phyloP scores from a whole-genome alignment of 2,329 filamentous ascomycete genomes.

The Colletotrichum cordylinicola region DNA sequence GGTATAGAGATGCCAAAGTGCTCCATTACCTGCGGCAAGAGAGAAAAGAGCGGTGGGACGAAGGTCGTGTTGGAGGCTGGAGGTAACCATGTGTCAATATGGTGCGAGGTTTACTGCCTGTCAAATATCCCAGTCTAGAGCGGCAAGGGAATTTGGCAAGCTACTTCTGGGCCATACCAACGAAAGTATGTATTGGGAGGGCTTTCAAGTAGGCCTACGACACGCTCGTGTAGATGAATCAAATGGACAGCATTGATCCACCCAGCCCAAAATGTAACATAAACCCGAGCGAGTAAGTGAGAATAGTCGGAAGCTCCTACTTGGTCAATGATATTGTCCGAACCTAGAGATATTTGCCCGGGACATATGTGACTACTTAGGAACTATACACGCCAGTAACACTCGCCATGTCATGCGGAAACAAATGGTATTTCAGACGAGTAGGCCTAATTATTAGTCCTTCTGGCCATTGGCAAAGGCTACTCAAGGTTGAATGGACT shows the following conservation, averaged over 20 bases:
- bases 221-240: not conserved
- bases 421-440: not conserved
- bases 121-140: not conserved
- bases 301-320: not conserved
- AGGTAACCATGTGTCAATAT: conserved; percentile 42
- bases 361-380: not conserved
- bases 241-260: not conserved
- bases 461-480: not conserved
- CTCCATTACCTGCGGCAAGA: conserved; percentile 82
- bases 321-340: not conserved
- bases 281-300: not conserved
- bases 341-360: not conserved
- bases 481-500: conserved; percentile 73
- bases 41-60: conserved; percentile 92
- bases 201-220: not conserved
- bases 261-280: not conserved
- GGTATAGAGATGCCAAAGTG: conserved; percentile 81
- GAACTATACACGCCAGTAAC: not conserved
- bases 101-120: not conserved
- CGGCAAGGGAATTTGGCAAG: not conserved
- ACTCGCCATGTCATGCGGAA: not conserved
- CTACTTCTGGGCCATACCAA: not conserved
- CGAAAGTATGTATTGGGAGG: not conserved
- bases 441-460: not conserved
- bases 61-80: conserved; percentile 94